Base-by-base conservation (phyloP, 306 rosid genomes). In the Trichosanthes truncata region DNA sequence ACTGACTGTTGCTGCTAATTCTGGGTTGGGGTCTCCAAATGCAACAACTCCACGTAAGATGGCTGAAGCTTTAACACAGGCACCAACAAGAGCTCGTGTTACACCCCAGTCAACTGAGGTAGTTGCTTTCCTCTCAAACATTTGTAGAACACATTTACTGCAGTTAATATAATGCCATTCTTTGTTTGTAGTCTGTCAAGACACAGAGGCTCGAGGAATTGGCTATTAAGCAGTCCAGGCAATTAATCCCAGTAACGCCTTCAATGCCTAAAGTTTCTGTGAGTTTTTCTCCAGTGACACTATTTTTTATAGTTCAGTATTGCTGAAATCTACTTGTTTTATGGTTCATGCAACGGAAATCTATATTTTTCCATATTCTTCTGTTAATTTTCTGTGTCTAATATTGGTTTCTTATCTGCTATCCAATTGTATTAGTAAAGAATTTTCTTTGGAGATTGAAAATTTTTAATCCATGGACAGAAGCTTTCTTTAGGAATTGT, bases 41-140 rank as follows among this genome's bases (percentile, higher is more conserved):
- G 51, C 91, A 43, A 76, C 82, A 51, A 84, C 90, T 80, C 90
- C 97, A 77, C 99, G 93, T 68, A 95, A 95, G 82, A 95, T 95
- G 99, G 99, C 99, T 79, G 99, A 95, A 88, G 96, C 99, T 74
- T 90, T 95, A 81, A 90, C 87, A 18, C 99, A 95, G 85, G 87
- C 89, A 82, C 97, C 99, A 36, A 82, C 90, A 57, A 89, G 97
- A 79, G 80, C 90, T 80, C 89, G 87, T 48, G 81, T 92, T 63
- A 76, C 80, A 78, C 97, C 97, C 25, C 96, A 89, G 93, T 94
- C 90, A 88, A 60, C 75, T 62, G 84, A 82, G 81, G 79, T 61
- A 74, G 74, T 78, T 57, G 26, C 76, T 20, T 61, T 26, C 78
- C 60, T 29, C 17, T 23, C 8, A 21, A 63, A 20, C 13, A 1